A percentile compares a stretch with the other conserved stretches of the same genome.
phyloP scores from a whole-genome alignment of 352 stramenopile species.

The Pythium scleroteichum region DNA sequence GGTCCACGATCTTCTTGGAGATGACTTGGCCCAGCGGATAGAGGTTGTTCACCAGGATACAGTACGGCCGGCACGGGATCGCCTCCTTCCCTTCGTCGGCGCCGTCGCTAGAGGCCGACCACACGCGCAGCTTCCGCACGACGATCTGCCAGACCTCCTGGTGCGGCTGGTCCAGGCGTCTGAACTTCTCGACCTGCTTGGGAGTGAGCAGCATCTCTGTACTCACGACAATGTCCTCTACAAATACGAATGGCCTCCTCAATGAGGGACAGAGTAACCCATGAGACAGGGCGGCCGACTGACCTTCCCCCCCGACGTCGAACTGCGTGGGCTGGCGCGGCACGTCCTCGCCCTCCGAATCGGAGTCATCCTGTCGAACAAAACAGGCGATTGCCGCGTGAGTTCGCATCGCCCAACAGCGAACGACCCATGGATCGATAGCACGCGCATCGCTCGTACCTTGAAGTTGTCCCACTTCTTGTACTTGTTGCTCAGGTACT shows the following conservation, averaged over 20 bases:
- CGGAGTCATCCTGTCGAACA: constrained; percentile 49
- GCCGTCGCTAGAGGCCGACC: constrained; percentile 74
- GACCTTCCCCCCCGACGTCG: constrained; percentile 78
- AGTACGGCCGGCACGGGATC: constrained; percentile 80
- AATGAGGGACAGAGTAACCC: too few species aligned
- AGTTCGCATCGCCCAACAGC: constrained; percentile 1
- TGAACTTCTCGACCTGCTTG: constrained; percentile 66
- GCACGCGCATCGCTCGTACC: constrained; percentile 30
- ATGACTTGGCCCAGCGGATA: constrained; percentile 85
- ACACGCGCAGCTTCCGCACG: constrained; percentile 84
- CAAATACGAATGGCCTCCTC: too few species aligned
- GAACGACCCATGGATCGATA: background rate
- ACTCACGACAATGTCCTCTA: constrained; percentile 80
- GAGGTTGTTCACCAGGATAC: constrained; percentile 86
- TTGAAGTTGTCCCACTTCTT: constrained; percentile 89
- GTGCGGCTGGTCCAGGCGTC: constrained; percentile 73
- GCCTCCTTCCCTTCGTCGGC: constrained; percentile 55
- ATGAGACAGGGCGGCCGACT: too few species aligned
- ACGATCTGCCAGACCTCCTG: constrained; percentile 89
- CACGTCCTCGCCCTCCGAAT: constrained; percentile 52
- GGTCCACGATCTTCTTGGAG: constrained; percentile 85
- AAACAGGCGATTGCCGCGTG: constrained; percentile 2
- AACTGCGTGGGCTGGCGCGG: constrained; percentile 77
- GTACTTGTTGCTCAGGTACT: constrained; percentile 88
- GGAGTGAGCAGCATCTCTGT: constrained; percentile 65